These are phyloP conservation scores for Arctium minus DNA, from an alignment of 129 eudicot species.

Conservation along the genomic window DNA sequence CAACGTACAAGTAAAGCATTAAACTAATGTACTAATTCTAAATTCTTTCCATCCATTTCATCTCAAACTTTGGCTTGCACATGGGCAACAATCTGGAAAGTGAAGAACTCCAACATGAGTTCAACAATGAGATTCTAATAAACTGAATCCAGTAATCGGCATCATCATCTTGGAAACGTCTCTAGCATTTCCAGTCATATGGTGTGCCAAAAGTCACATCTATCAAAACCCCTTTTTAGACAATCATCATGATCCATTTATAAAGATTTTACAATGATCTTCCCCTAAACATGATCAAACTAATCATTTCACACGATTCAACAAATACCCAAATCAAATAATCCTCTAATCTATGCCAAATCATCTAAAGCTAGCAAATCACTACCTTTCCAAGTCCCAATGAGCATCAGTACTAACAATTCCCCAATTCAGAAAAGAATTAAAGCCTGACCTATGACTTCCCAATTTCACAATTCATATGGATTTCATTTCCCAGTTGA, in stretches of 20 bases:
- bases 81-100: neutral
- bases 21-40: neutral
- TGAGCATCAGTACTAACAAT: neutral
- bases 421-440: neutral
- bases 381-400: neutral
- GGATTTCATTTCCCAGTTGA: neutral
- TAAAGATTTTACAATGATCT: neutral
- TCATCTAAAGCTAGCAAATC: neutral
- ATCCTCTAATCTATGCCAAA: neutral
- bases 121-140: neutral
- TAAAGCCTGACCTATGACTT: conserved; percentile 6
- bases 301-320: conserved; percentile 1
- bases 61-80: conserved; percentile 5
- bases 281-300: conserved; percentile 4
- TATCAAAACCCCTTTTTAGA: neutral
- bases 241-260: conserved; percentile 13
- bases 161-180: neutral
- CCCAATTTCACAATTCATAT: neutral
- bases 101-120: neutral
- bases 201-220: neutral
- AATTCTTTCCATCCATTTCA: neutral
- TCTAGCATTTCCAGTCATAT: neutral
- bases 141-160: neutral
- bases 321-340: conserved; percentile 17
- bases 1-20: neutral